Conservation (phyloP, 441 rosid genomes). For the Pelargonium fulgidum region DNA sequence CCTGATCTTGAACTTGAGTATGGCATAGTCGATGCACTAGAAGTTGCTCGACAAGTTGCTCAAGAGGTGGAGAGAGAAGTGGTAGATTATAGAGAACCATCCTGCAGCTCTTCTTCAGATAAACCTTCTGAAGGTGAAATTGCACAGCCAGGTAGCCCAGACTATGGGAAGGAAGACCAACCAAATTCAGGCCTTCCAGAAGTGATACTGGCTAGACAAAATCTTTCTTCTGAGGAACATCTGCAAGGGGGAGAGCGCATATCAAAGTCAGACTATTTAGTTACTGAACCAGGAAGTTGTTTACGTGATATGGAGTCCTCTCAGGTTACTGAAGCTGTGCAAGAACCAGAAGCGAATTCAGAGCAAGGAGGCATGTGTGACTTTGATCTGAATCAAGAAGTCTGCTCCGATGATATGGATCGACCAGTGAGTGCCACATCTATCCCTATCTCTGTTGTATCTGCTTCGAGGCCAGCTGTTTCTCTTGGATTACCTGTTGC, state of each 20-base stretch:
- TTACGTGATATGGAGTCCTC: slow-evolving; percentile 50
- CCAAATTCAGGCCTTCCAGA: slow-evolving; percentile 27
- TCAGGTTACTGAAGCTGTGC: slow-evolving; percentile 48
- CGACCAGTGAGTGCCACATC: slow-evolving; percentile 35
- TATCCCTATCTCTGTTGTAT: slow-evolving; percentile 46
- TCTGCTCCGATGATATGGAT: slow-evolving; percentile 70
- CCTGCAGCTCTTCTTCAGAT: slow-evolving; percentile 51
- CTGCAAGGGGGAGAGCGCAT: slow-evolving; percentile 29
- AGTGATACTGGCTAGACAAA: slow-evolving; percentile 39
- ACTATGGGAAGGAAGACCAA: slow-evolving; percentile 36
- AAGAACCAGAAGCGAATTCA: slow-evolving; percentile 42
- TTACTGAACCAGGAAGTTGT: slow-evolving; percentile 35
- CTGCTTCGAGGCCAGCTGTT: slow-evolving; percentile 53
- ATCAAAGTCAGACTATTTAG: slow-evolving; percentile 31
- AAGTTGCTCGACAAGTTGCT: slow-evolving; percentile 88
- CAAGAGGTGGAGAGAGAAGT: slow-evolving; percentile 91
- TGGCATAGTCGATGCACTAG: slow-evolving; percentile 82
- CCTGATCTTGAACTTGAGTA: slow-evolving; percentile 57
- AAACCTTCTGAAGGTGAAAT: slow-evolving; percentile 42
- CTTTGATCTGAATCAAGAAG: slow-evolving; percentile 85
- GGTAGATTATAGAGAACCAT: slow-evolving; percentile 50
- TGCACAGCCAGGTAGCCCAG: slow-evolving; percentile 41
- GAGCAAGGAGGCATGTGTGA: slow-evolving; percentile 48
- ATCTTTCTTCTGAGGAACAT: slow-evolving; percentile 34
- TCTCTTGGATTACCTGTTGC: slow-evolving; percentile 54